Base-by-base conservation (phyloP, 176 grass and related monocot genomes). In the Leersia perrieri region DNA sequence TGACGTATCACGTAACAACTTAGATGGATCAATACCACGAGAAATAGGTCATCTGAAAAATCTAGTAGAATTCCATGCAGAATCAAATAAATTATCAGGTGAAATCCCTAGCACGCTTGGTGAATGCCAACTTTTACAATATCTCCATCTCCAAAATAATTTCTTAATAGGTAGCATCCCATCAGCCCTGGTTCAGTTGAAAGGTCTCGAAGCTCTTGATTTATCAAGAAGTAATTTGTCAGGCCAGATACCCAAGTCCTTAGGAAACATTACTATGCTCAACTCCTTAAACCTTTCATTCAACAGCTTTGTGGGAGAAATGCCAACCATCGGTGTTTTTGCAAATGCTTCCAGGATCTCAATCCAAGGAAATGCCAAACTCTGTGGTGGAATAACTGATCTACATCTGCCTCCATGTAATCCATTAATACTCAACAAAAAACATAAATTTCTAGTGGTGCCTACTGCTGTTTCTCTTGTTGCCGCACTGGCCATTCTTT, bases 291-390 rank as follows among this genome's bases (percentile, higher is more conserved):
- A 90, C 13, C 25, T 82, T 27, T 82, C 83, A 0, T 83, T 68
- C 81, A 88, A 88, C 9, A 68, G 20, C 38, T 83, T 90, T 63
- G 3, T 3, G 0, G 88, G 88, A n/a, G 32, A 90, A 75, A 34
- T 86, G 7, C 88, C 73, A 1, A 66, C 7, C 0, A 0, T 5
- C 5, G 83, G 88, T 10, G 49, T 83, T 9, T 87, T 90, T 2
- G 14, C 55, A 8, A 90, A 90, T 73, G 7, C 40, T 28, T 36
- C 33, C 28, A 44, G 14, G 32, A 2, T 87, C 20, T 81, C 66
- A 16, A 5, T 87, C 3, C 25, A 74, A 51, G 88, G 79, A 9
- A 90, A 87, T 51, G n/a, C 22, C 2, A 66, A 75, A 30, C 74
- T 90, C 42, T 87, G 83, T 33, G 88, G 83, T 11, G 88, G 77